Evolutionary conservation across 495 filamentous ascomycete species (phyloP), one percentile per base, ranked within the genome.

Genomic region (Sphaerosporella brunnea): DNA sequence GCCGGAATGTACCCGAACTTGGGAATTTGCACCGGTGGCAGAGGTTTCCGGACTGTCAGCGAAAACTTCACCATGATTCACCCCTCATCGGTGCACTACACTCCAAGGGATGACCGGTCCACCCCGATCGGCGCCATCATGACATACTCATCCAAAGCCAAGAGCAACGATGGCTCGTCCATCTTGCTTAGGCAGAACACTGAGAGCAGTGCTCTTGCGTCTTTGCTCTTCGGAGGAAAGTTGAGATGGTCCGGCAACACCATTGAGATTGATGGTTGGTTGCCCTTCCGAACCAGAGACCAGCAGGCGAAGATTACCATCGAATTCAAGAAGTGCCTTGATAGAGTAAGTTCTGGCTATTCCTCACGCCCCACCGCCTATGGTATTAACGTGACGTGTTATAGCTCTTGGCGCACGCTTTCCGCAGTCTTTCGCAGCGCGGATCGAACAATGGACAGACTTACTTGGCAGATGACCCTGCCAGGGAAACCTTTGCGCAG

Each of bases 1-100:
- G 65, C 71, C 28, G 68, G 70, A 32, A 53, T 70, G 30, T 65
- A 69, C 45, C 68, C 71, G 4, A 74, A 73, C 28, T 44, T 76
- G 5, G 70, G 67, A 3, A 54, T 67, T 20, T 54, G 48, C n/a
- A 55, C 38, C 8, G 53, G 63, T 19, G 58, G 57, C n/a, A 58
- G 54, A 18, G 40, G 47, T 3, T 55, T 65, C 30, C 61, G 64
- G 16, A 72, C 69, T 8, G 51, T 58, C 1, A 60, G 51, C 45
- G 68, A 69, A 51, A 63, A 64, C 15, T 55, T 53, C 28, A 59
- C 61, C 5, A 50, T 72, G 40, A 61, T 72, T 47, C 69, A 72
- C 46, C 67, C 65, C 2, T 56, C 59, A 1, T 72, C 69, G 8
- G 38, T 64, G 38, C 69, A 69, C 44, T 56, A 65, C 13, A 19